phyloP scores from a whole-genome alignment of 2,329 filamentous ascomycete species.

The Microcyclosporella mali region DNA sequence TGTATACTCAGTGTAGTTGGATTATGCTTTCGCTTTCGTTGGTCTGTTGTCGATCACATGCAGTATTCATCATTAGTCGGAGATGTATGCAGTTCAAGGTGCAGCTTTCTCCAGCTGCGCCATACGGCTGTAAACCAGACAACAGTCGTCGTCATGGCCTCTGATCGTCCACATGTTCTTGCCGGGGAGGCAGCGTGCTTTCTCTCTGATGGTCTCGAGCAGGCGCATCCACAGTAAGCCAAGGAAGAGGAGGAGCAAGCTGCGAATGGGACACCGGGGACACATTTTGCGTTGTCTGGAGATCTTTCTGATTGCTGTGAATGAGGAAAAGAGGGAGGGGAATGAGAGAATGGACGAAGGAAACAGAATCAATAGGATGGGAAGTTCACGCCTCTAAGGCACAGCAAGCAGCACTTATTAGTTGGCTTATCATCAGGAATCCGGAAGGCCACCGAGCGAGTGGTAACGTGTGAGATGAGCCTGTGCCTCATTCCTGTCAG shows the following conservation, averaged over 20 bases:
- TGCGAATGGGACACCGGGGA: constrained; percentile 1
- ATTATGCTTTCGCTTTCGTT: too few relatives aligned
- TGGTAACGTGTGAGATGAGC: too few relatives aligned
- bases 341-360: too few relatives aligned
- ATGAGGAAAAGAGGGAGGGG: neutral
- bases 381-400: too few relatives aligned
- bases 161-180: neutral
- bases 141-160: neutral
- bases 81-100: too few relatives aligned
- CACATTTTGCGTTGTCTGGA: constrained; percentile 2
- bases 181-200: neutral
- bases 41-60: neutral
- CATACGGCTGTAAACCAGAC: neutral
- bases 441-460: too few relatives aligned
- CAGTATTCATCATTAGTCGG: too few relatives aligned
- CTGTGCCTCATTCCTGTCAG: too few relatives aligned
- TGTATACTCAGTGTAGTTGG: neutral
- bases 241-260: constrained; percentile 1
- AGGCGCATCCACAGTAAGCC: constrained; percentile 1
- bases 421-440: too few relatives aligned
- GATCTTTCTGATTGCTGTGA: neutral
- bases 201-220: constrained; percentile 1
- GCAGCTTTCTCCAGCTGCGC: constrained; percentile 1
- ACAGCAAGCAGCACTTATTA: too few relatives aligned
- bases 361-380: too few relatives aligned